Evolutionary conservation across 495 filamentous ascomycete species (phyloP), one percentile per base, ranked within the genome.

Genomic region (Oidiodendron maius): DNA sequence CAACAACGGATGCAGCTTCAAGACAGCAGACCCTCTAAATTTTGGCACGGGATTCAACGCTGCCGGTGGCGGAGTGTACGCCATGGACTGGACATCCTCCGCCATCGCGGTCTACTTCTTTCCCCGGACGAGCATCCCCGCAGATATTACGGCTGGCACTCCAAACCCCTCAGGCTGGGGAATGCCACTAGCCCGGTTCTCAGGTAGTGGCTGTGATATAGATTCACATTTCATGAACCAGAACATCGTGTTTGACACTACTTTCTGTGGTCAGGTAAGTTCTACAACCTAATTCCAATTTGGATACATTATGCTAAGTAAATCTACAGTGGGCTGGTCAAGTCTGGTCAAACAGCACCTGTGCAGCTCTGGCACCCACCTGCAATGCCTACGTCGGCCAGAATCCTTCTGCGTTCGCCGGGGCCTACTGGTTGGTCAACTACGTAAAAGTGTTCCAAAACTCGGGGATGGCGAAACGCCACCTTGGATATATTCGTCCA

Each of bases 21-120:
- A 55, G 17, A 76, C 69, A 55, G 60, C 52, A 44, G 66, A 63
- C n/a, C 67, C 72, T 12, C 63, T 72, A 44, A 78, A 61, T 44
- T 89, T 81, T 44, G 88, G 86, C 24, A 64, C 71, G 12, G 76
- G 74, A 0, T 93, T 95, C 75, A 96, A 96, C 67, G 56, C 57
- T 13, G 69, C 71, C 4, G 75, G 78, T 1, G 89, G 89, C 28
- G 89, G 89, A 42, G 74, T 93, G 3, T 94, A 87, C 56, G 86
- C 84, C 1, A 77, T 85, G 56, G 78, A 91, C 55, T 91, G 86
- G 86, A 86, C 76, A 9, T 68, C 69, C 13, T 49, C 70, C 3
- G 70, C 59, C 40, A 86, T 96, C 62, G 77, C 78, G 46, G 76
- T 93, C 45, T 95, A 80, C 78, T 89, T 84, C 74, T 93, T 90